phyloP scores from a whole-genome alignment of 495 filamentous ascomycete species.

The Hypomontagnella submonticulosa region DNA sequence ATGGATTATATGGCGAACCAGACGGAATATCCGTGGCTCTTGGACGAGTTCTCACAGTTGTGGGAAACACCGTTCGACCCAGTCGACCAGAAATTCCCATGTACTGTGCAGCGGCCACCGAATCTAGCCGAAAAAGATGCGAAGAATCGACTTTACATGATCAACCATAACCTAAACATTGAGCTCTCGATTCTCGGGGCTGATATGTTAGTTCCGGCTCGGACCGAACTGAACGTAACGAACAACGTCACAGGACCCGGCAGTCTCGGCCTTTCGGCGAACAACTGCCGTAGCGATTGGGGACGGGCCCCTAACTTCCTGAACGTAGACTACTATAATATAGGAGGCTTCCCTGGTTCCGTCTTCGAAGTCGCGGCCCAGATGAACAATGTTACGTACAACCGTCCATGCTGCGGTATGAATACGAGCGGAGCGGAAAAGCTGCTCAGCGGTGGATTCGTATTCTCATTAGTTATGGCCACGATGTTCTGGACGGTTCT shows the following conservation, averaged over 20 bases:
- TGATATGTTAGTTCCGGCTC: slow-evolving; percentile 80
- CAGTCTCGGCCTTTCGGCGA: slow-evolving; percentile 75
- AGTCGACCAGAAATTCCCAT: slow-evolving; percentile 70
- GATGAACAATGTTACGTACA: slow-evolving; percentile 87
- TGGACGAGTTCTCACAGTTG: slow-evolving; percentile 78
- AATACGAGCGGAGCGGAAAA: slow-evolving; percentile 40
- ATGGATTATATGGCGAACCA: slow-evolving; percentile 88
- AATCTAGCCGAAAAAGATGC: slow-evolving; percentile 63
- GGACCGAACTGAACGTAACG: slow-evolving; percentile 70
- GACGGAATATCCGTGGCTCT: slow-evolving; percentile 76
- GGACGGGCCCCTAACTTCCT: slow-evolving; percentile 83
- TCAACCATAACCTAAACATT: slow-evolving; percentile 91
- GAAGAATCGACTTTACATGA: slow-evolving; percentile 78
- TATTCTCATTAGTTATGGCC: slow-evolving; percentile 20
- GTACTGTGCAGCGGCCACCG: slow-evolving; percentile 75
- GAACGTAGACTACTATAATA: slow-evolving; percentile 90
- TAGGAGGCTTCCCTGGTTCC: slow-evolving; percentile 73
- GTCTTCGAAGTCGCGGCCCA: slow-evolving; percentile 91
- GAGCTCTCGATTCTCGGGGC: slow-evolving; percentile 70
- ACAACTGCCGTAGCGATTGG: slow-evolving; percentile 76
- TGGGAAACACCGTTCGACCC: slow-evolving; percentile 84
- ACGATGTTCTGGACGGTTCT: slow-evolving; percentile 32
- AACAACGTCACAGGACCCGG: slow-evolving; percentile 74
- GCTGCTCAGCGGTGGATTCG: slow-evolving; percentile 12
- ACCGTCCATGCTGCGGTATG: slow-evolving; percentile 75